phyloP scores from a whole-genome alignment of 2,329 filamentous ascomycete species.

The Myriosclerotinia duriaeana region DNA sequence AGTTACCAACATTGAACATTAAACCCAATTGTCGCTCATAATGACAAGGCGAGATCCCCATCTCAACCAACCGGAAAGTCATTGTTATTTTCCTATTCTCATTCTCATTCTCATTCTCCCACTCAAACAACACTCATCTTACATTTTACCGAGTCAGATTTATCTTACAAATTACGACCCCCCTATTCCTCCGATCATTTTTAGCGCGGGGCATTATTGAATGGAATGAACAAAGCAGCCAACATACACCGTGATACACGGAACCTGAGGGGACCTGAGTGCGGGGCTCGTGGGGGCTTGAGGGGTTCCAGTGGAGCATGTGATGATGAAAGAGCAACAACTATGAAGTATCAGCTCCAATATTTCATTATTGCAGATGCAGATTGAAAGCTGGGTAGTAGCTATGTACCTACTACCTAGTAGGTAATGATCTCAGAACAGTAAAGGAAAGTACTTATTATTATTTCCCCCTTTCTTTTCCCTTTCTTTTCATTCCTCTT shows the following conservation, averaged over 20 bases:
- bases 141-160: constrained; percentile 1
- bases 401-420: background rate
- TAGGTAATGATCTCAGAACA: constrained; percentile 14
- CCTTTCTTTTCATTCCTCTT: background rate
- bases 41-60: background rate
- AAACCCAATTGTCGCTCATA: too few relatives aligned
- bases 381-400: too few relatives aligned
- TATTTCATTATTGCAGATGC: too few relatives aligned
- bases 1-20: background rate
- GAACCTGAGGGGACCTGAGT: constrained; percentile 13
- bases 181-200: constrained; percentile 28
- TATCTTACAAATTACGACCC: constrained; percentile 2
- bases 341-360: too few relatives aligned
- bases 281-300: constrained; percentile 14
- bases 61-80: constrained; percentile 31
- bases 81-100: constrained; percentile 24
- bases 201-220: constrained; percentile 31
- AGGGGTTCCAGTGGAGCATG: background rate
- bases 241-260: background rate
- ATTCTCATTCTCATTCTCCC: too few relatives aligned
- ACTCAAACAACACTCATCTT: background rate
- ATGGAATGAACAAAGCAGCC: constrained; percentile 4
- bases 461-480: background rate
- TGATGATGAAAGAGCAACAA: constrained; percentile 4
- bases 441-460: constrained; percentile 9